Evolutionary conservation across 768 basidiomycete species (phyloP).

Genomic region (Pulveroboletus frians): DNA sequence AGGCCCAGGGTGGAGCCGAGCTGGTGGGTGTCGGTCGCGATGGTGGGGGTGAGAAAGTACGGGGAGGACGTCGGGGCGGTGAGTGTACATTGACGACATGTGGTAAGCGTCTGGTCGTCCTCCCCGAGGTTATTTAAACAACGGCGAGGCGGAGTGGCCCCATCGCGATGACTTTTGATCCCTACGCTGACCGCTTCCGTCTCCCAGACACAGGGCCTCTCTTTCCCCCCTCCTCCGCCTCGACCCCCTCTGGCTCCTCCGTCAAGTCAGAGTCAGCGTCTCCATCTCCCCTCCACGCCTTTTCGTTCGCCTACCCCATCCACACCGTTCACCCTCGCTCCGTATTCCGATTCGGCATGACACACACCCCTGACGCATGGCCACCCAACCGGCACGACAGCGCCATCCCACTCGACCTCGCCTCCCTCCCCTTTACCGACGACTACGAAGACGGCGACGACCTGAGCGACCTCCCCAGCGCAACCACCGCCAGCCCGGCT

Average conservation of each 20-base stretch:
- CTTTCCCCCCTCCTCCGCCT: neutral
- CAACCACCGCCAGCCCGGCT: slow-evolving; percentile 20
- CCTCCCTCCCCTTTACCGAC: slow-evolving; percentile 46
- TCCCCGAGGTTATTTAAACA: neutral
- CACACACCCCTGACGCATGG: slow-evolving; percentile 24
- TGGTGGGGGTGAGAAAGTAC: too few species aligned
- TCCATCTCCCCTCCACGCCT: slow-evolving; percentile 15
- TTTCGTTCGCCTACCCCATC: slow-evolving; percentile 23
- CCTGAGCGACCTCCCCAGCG: slow-evolving; percentile 40
- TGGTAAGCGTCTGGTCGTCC: neutral
- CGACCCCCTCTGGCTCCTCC: slow-evolving; percentile 11
- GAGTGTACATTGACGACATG: too few species aligned
- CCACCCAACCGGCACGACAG: slow-evolving; percentile 13
- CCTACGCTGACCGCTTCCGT: slow-evolving; percentile 16
- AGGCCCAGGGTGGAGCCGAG: too few species aligned
- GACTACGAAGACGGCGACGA: slow-evolving; percentile 62
- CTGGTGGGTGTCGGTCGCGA: too few species aligned
- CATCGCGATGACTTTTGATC: slow-evolving; percentile 19
- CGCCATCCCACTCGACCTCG: slow-evolving; percentile 20
- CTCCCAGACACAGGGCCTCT: slow-evolving; percentile 9
- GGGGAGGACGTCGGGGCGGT: too few species aligned
- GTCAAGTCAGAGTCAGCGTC: slow-evolving; percentile 29
- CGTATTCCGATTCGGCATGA: slow-evolving; percentile 27
- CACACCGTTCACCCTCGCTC: slow-evolving; percentile 7
- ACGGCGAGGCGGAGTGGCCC: too few species aligned